These are phyloP conservation scores for Aspergillus sp. DNA, from an alignment of 2,329 filamentous ascomycete species.

Conservation along the genomic window DNA sequence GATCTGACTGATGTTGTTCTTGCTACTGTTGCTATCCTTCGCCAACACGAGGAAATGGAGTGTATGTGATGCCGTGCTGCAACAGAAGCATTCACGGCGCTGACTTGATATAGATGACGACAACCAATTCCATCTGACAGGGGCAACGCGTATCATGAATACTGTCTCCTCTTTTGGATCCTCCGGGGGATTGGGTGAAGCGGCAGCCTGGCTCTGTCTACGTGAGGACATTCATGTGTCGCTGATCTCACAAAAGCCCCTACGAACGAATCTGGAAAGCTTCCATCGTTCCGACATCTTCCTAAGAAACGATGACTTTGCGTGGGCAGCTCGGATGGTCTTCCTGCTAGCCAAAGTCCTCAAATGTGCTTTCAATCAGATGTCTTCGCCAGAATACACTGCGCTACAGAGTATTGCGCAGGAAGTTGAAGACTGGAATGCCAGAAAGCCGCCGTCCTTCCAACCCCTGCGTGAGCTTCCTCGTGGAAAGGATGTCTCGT, in stretches of 20 bases:
- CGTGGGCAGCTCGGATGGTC: slow-evolving; percentile 41
- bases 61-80: slow-evolving; percentile 12
- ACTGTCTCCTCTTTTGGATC: slow-evolving; percentile 40
- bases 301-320: slow-evolving; percentile 36
- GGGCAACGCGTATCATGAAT: slow-evolving; percentile 40
- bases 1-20: slow-evolving; percentile 34
- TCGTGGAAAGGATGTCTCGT: slow-evolving; percentile 20
- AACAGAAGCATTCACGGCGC: neutral
- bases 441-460: slow-evolving; percentile 26
- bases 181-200: slow-evolving; percentile 42
- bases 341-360: slow-evolving; percentile 38
- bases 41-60: slow-evolving; percentile 41
- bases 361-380: slow-evolving; percentile 22
- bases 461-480: slow-evolving; percentile 30
- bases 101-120: slow-evolving; percentile 29
- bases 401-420: slow-evolving; percentile 7
- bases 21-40: slow-evolving; percentile 36
- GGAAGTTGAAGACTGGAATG: slow-evolving; percentile 27
- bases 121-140: slow-evolving; percentile 38
- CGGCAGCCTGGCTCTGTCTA: slow-evolving; percentile 43
- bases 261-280: slow-evolving; percentile 39
- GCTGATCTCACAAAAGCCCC: slow-evolving; percentile 35
- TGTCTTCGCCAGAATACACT: neutral
- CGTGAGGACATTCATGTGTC: slow-evolving; percentile 45
- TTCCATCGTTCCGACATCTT: slow-evolving; percentile 38